Percentiles rank a stretch among this genome's conserved stretches.
Evolutionary conservation across 2,329 filamentous ascomycete species (phyloP).

Genomic region (Fusarium beomiforme): DNA sequence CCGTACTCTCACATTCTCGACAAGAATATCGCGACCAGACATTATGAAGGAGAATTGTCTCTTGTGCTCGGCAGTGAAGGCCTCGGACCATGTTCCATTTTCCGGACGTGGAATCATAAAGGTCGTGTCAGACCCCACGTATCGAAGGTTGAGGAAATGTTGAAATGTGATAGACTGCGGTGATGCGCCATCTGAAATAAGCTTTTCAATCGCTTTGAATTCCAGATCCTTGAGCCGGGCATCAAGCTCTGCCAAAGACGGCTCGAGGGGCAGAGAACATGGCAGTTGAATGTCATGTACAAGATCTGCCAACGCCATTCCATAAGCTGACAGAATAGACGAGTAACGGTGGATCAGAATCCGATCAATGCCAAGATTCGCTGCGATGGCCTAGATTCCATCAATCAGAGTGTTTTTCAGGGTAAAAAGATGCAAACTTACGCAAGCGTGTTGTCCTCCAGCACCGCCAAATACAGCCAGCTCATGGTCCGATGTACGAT

Average conservation of each 20-base stretch:
- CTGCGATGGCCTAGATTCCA: constrained; percentile 56
- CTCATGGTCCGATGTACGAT: constrained; percentile 87
- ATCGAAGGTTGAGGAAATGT: constrained; percentile 93
- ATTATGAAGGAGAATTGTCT: background rate
- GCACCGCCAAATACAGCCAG: constrained; percentile 92
- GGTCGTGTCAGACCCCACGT: constrained; percentile 88
- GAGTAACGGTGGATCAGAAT: constrained; percentile 89
- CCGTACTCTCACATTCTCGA: background rate
- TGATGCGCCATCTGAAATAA: constrained; percentile 69
- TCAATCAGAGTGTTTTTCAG: background rate
- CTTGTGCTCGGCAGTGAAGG: background rate
- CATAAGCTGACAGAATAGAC: constrained; percentile 88
- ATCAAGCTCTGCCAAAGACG: constrained; percentile 76
- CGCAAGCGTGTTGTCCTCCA: constrained; percentile 89
- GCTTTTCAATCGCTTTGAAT: background rate
- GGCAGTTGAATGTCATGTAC: constrained; percentile 78
- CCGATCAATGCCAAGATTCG: constrained; percentile 83
- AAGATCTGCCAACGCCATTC: constrained; percentile 78
- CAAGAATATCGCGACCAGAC: background rate
- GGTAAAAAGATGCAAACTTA: constrained; percentile 43
- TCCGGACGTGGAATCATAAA: constrained; percentile 87
- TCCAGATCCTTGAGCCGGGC: constrained; percentile 54
- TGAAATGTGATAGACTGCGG: constrained; percentile 79
- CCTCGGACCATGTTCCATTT: constrained; percentile 47
- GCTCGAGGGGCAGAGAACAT: constrained; percentile 60